A percentile compares a stretch with the other conserved stretches of the same genome.
phyloP scores from a whole-genome alignment of 208 protist species.

The Balamuthia mandrillaris region DNA sequence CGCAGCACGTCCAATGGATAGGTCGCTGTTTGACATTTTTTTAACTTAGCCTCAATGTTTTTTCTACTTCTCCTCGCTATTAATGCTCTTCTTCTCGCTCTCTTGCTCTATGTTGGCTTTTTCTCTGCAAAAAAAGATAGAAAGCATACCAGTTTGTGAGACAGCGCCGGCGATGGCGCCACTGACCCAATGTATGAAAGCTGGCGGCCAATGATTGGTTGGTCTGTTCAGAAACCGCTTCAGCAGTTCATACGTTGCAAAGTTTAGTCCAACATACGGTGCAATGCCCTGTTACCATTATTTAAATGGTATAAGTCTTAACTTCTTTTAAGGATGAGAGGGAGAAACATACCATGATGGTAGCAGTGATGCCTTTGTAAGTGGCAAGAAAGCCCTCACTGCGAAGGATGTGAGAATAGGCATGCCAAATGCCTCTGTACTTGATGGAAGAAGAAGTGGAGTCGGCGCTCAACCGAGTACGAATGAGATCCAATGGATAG shows the following conservation, averaged over 20 bases:
- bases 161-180: slow-evolving; percentile 53
- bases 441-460: slow-evolving; percentile 15
- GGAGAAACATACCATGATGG: background rate
- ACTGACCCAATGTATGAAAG: background rate
- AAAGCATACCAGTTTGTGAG: slow-evolving; percentile 48
- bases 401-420: slow-evolving; percentile 1
- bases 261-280: slow-evolving; percentile 62
- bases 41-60: too few relatives aligned
- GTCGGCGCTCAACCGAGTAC: slow-evolving; percentile 79
- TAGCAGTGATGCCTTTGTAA: background rate
- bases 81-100: too few relatives aligned
- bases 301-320: background rate
- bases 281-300: slow-evolving; percentile 40
- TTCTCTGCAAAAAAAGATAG: too few relatives aligned
- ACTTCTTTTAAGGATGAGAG: background rate
- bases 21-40: slow-evolving; percentile 36
- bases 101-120: too few relatives aligned
- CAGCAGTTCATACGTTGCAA: slow-evolving; percentile 51
- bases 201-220: background rate
- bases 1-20: slow-evolving; percentile 60
- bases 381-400: slow-evolving; percentile 16
- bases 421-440: slow-evolving; percentile 6
- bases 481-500: slow-evolving; percentile 89
- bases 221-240: slow-evolving; percentile 27
- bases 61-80: too few relatives aligned